A percentile compares a stretch with the other conserved stretches of the same genome.
Conservation (phyloP, 768 basidiomycete species). For the Solioccasus polychromus region DNA sequence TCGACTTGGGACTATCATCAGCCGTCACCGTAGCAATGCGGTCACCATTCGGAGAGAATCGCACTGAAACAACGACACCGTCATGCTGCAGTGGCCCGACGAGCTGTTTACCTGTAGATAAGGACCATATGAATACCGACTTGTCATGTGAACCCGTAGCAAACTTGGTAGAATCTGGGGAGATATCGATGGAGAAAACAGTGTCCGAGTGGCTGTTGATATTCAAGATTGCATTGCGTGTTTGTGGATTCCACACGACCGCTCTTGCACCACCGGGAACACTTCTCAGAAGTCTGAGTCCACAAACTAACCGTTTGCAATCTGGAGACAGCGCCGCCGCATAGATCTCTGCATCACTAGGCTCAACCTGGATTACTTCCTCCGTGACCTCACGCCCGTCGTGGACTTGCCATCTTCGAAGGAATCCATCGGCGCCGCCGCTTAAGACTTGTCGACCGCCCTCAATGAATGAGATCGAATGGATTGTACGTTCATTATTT, state of each 20-base stretch:
- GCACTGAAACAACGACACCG: background rate
- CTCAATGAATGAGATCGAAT: background rate
- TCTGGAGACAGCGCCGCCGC: background rate
- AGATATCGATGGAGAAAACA: background rate
- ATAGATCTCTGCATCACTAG: background rate
- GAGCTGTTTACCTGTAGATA: background rate
- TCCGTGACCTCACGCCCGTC: background rate
- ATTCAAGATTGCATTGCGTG: background rate
- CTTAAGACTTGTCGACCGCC: background rate
- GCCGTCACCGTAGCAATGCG: conserved; percentile 1
- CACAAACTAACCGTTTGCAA: background rate
- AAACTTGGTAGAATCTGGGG: background rate
- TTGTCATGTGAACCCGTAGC: background rate
- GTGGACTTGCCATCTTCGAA: background rate
- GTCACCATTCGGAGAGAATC: conserved; percentile 4
- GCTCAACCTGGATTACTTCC: background rate
- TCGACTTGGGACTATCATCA: background rate
- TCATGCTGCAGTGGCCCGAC: background rate
- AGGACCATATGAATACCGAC: background rate
- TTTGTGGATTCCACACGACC: conserved; percentile 1
- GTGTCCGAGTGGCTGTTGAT: background rate
- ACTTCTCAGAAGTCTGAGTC: background rate
- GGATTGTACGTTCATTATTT: background rate
- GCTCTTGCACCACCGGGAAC: no score
- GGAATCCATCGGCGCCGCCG: background rate